Evolutionary conservation across 75 land plant genomes (phyloP).

Genomic region (Ceratopteris richardii): DNA sequence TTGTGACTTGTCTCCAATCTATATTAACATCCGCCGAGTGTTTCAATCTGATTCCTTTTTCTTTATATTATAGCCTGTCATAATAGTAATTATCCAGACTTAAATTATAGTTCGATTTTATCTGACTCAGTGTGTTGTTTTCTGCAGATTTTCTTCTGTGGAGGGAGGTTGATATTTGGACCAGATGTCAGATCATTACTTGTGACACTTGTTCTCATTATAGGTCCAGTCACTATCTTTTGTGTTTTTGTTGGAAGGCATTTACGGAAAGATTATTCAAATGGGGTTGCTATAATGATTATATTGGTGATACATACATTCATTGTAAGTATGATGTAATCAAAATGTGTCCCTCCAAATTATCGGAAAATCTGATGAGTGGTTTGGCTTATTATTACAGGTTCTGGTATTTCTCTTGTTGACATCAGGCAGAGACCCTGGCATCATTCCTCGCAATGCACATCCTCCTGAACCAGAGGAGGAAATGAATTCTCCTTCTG

Average conservation of each 20-base stretch:
- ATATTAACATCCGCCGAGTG: too few species aligned
- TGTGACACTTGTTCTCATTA: constrained; percentile 51
- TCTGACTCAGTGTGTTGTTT: neutral
- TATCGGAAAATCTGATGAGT: too few species aligned
- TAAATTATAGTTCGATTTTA: too few species aligned
- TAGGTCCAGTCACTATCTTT: constrained; percentile 43
- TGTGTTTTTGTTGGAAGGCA: constrained; percentile 62
- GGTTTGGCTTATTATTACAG: neutral
- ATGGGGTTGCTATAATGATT: constrained; percentile 37
- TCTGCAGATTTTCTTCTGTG: constrained; percentile 55
- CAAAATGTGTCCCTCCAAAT: too few species aligned
- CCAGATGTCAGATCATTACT: constrained; percentile 65
- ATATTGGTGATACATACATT: constrained; percentile 37
- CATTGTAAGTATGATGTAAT: constrained; percentile 23
- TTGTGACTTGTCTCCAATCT: too few species aligned
- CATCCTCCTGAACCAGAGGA: constrained; percentile 50
- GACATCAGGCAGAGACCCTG: constrained; percentile 70
- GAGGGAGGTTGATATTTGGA: constrained; percentile 66
- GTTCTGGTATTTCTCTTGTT: constrained; percentile 38
- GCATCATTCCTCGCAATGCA: constrained; percentile 56
- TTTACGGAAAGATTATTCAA: constrained; percentile 32
- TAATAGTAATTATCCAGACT: too few species aligned
- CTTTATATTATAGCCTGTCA: too few species aligned
- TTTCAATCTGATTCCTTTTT: too few species aligned
- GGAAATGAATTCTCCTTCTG: constrained; percentile 27